phyloP scores from a whole-genome alignment of 345 rosid species.

The Nasturtium officinale region DNA sequence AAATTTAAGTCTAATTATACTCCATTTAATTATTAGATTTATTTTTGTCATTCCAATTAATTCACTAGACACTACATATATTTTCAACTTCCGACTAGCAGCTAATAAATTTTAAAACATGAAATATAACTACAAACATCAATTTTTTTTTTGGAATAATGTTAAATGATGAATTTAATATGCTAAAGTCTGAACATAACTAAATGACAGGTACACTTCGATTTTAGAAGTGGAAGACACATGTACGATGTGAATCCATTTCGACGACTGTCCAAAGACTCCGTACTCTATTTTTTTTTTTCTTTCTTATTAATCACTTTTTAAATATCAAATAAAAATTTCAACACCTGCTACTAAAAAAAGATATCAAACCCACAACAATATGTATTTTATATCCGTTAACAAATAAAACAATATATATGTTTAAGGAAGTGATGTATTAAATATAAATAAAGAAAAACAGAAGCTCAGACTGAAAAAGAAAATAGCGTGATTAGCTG shows the following conservation, averaged over 20 bases:
- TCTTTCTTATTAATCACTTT: not conserved
- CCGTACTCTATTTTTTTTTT: slow-evolving; percentile 26
- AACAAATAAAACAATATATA: not conserved
- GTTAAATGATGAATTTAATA: slow-evolving; percentile 16
- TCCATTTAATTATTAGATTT: too few relatives aligned
- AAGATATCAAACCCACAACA: not conserved
- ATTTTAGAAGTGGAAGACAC: slow-evolving; percentile 40
- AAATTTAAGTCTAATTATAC: too few relatives aligned
- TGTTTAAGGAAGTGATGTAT: not conserved
- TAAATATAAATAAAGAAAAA: not conserved
- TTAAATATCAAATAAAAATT: not conserved
- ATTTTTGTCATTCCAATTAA: too few relatives aligned
- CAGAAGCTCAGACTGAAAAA: not conserved
- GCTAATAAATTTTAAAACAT: too few relatives aligned
- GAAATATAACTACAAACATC: not conserved
- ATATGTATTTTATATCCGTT: not conserved
- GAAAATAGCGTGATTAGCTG: slow-evolving; percentile 43
- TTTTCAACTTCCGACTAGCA: too few relatives aligned
- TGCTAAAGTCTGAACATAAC: slow-evolving; percentile 14
- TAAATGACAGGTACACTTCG: slow-evolving; percentile 36
- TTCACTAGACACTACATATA: too few relatives aligned
- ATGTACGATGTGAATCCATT: slow-evolving; percentile 38
- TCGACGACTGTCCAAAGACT: slow-evolving; percentile 5
- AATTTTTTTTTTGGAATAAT: not conserved
- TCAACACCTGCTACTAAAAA: slow-evolving; percentile 26